Percentiles rank a stretch among this genome's conserved stretches.
Conservation (phyloP, 2,329 filamentous ascomycete genomes). For the Diplodia mutila region DNA sequence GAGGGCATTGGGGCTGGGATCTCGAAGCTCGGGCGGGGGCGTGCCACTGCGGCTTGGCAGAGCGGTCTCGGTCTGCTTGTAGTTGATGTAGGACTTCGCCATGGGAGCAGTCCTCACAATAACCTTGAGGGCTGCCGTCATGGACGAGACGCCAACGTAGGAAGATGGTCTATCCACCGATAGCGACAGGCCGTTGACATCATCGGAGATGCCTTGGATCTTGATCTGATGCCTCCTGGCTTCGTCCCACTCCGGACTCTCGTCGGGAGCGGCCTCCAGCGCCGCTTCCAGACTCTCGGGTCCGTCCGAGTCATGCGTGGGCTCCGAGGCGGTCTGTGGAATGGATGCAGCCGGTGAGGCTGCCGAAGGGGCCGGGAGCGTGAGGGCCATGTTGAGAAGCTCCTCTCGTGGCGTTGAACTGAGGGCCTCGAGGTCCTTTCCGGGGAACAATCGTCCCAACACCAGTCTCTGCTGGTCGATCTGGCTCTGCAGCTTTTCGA, state of each 20-base stretch:
- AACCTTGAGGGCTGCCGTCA: conserved; percentile 73
- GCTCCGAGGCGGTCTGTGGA: conserved; percentile 35
- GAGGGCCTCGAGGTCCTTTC: conserved; percentile 46
- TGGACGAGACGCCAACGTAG: conserved; percentile 74
- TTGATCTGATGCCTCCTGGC: conserved; percentile 49
- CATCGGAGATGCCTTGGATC: conserved; percentile 63
- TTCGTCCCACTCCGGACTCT: conserved; percentile 70
- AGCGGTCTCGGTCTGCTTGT: conserved; percentile 43
- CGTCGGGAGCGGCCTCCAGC: conserved; percentile 71
- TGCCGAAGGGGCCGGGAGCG: conserved; percentile 41
- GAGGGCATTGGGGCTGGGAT: conserved; percentile 48
- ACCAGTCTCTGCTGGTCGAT: conserved; percentile 52
- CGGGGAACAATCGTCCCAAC: conserved; percentile 48
- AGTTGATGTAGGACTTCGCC: conserved; percentile 52
- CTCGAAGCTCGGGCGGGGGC: conserved; percentile 40
- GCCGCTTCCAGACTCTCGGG: conserved; percentile 56
- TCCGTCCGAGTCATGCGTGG: conserved; percentile 48
- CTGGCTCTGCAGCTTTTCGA: conserved; percentile 57
- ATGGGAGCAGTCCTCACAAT: conserved; percentile 63
- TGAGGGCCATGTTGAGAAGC: conserved; percentile 50
- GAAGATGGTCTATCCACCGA: conserved; percentile 64
- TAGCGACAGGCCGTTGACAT: conserved; percentile 70
- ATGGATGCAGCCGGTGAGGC: background rate
- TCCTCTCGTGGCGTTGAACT: conserved; percentile 48
- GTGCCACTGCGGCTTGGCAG: conserved; percentile 42